Conservation (phyloP, 2,329 filamentous ascomycete species). For the Colletotrichum camelliae region DNA sequence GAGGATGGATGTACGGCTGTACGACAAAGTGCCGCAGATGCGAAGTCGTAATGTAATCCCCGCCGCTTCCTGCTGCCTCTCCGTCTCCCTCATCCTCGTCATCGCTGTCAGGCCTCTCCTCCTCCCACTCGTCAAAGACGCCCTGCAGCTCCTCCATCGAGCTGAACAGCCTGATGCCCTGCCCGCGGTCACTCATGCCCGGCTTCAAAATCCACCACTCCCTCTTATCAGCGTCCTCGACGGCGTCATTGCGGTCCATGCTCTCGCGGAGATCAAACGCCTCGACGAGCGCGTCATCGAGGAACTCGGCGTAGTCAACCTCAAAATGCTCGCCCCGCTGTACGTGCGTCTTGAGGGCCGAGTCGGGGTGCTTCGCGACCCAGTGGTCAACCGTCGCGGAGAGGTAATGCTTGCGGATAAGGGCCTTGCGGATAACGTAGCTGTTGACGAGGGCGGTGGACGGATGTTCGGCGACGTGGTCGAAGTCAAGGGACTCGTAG, state of each 20-base stretch:
- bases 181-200: slow-evolving; percentile 94
- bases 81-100: slow-evolving; percentile 55
- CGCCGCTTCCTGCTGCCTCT: slow-evolving; percentile 31
- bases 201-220: slow-evolving; percentile 99
- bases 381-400: slow-evolving; percentile 84
- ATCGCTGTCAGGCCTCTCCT: slow-evolving; percentile 66
- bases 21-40: slow-evolving; percentile 96
- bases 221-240: slow-evolving; percentile 40
- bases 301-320: slow-evolving; percentile 94
- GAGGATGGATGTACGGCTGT: slow-evolving; percentile 92
- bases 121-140: slow-evolving; percentile 94
- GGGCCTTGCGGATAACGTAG: slow-evolving; percentile 93
- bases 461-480: slow-evolving; percentile 69
- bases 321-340: slow-evolving; percentile 87
- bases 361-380: slow-evolving; percentile 81
- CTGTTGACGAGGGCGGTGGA: slow-evolving; percentile 77
- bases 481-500: slow-evolving; percentile 90
- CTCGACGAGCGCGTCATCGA: slow-evolving; percentile 91
- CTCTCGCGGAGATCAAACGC: slow-evolving; percentile 86
- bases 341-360: slow-evolving; percentile 71
- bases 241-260: slow-evolving; percentile 65
- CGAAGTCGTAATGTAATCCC: slow-evolving; percentile 75
- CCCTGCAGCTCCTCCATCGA: slow-evolving; percentile 81
- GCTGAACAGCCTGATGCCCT: slow-evolving; percentile 89
- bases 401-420: slow-evolving; percentile 96